Percentiles rank a stretch among this genome's conserved stretches.
These are phyloP conservation scores for Knoxdaviesia proteae DNA, from an alignment of 2,329 filamentous ascomycete species.

Conservation along the genomic window DNA sequence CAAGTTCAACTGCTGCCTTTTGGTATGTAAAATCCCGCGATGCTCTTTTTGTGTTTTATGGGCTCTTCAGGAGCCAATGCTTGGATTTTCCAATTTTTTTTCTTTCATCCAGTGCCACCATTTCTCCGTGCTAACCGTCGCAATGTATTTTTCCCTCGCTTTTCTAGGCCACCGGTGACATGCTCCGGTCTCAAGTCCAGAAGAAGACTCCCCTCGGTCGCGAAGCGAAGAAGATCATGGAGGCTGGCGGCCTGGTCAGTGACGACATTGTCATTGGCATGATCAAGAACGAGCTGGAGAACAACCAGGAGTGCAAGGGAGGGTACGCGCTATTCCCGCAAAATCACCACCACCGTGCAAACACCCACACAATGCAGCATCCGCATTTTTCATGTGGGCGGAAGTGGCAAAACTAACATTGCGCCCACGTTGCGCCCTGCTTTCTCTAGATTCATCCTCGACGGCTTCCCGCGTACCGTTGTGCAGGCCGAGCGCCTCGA, in stretches of 20 bases:
- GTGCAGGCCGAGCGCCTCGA: slow-evolving; percentile 89
- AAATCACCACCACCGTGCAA: background rate
- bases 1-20: slow-evolving; percentile 89
- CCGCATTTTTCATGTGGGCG: too few relatives aligned
- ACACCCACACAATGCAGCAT: background rate
- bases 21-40: slow-evolving; percentile 37
- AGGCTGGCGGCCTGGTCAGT: slow-evolving; percentile 88
- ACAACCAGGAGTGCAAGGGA: slow-evolving; percentile 88
- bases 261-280: slow-evolving; percentile 99
- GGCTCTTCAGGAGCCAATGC: background rate
- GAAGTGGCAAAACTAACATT: background rate
- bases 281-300: slow-evolving; percentile 94
- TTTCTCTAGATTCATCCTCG: slow-evolving; percentile 70
- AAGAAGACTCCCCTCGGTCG: slow-evolving; percentile 89
- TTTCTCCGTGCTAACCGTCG: background rate
- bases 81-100: background rate
- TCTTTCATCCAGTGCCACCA: background rate
- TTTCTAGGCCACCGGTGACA: slow-evolving; percentile 80
- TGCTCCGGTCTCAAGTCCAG: slow-evolving; percentile 94
- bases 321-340: slow-evolving; percentile 37
- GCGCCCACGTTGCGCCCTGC: background rate
- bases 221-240: slow-evolving; percentile 99
- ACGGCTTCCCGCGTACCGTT: slow-evolving; percentile 94
- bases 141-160: background rate
- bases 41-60: background rate